Base-by-base conservation (phyloP, 768 basidiomycete genomes). In the Tricholoma matsutake region DNA sequence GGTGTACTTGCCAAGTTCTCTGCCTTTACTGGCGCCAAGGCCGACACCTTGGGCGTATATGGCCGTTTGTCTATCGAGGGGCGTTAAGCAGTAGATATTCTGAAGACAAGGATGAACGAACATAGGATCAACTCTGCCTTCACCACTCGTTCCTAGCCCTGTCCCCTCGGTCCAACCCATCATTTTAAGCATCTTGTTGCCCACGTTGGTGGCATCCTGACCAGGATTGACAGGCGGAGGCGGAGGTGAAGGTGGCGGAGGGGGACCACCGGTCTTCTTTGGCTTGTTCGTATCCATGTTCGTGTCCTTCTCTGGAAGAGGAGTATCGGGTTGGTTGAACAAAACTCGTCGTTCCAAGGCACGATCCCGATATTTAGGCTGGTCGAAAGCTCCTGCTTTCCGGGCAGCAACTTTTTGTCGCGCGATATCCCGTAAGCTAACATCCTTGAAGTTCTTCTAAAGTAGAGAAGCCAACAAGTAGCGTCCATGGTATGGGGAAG, bases 81-180 rank as follows among this genome's bases (percentile, higher is more conserved):
- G 61, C 13, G 35, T 31, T 22, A 45, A 45, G 31, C 18, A n/a
- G 16, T 28, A 51, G 41, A 31, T 49, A 53, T 8, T 20, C 51
- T 31, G 28, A 5, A 64, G 39, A 54, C 14, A 39, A 47, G 62
- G 47, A 28, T 39, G 53, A 1, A 80, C 89, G 54, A 73, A 90
- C 87, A 98, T 86, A 11, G 96, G 95, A 59, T 96, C 93, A 10
- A 93, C 87, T 59, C 94, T 76, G 47, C 96, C 96, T 56, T 92
- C 91, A 4, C 91, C 91, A 52, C 82, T 81, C 6, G 85, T 82
- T 0, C 96, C 96, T 41, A 98, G 75, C 1, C 96, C 96, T 14
- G 83, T 86, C 6, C 96, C 96, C 67, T 91, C 90, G 63, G 83
- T 91, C 96, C 96, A 98, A 0, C 96, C 97, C 96, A 98, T 98